Percentiles rank a stretch among this genome's conserved stretches.
These are phyloP conservation scores for Garcia nutans DNA, from an alignment of 345 rosid genomes.

Conservation along the genomic window DNA sequence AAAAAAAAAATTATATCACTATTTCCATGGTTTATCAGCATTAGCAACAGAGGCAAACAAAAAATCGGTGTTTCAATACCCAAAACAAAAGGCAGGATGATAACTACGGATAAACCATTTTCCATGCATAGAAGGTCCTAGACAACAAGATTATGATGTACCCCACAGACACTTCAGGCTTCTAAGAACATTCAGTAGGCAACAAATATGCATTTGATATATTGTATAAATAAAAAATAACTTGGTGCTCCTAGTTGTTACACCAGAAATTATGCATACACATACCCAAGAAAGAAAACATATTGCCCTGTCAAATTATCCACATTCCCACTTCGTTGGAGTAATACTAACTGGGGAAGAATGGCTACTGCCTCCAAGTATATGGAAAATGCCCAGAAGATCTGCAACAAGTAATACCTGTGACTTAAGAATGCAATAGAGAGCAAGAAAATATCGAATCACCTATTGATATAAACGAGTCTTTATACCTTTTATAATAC, in stretches of 20 bases:
- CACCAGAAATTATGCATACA: slow-evolving; percentile 1
- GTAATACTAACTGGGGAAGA: slow-evolving; percentile 86
- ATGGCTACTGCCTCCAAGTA: slow-evolving; percentile 97
- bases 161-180: neutral
- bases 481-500: too few species aligned
- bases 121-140: neutral
- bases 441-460: neutral
- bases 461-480: neutral
- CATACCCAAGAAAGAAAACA: slow-evolving; percentile 92
- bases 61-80: neutral
- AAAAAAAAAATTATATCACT: neutral
- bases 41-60: neutral
- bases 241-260: neutral
- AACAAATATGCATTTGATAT: too few species aligned
- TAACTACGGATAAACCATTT: neutral
- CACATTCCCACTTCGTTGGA: slow-evolving; percentile 91
- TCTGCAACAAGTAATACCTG: slow-evolving; percentile 33
- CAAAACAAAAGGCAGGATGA: neutral
- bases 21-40: neutral
- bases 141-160: neutral
- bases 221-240: too few species aligned
- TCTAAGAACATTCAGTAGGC: neutral
- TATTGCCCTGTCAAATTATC: slow-evolving; percentile 96
- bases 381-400: slow-evolving; percentile 87
- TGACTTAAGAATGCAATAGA: neutral